Conservation (phyloP, 116 monocot genomes). For the Phalaenopsis hybrid region DNA sequence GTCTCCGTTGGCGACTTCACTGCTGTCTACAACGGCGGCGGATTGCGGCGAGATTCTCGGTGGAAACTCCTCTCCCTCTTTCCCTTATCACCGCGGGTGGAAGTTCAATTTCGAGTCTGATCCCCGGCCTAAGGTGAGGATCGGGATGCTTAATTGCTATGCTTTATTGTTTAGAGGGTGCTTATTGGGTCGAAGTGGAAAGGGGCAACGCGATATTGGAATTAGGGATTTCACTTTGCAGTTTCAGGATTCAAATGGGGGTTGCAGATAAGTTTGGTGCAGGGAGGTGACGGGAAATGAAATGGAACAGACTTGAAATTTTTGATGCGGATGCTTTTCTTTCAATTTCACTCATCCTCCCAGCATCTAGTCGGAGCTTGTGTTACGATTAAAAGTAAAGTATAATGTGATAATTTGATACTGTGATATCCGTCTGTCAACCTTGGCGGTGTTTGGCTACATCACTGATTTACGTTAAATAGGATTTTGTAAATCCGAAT, state of each 20-base stretch:
- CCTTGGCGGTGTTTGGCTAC: too few species aligned
- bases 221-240: neutral
- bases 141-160: neutral
- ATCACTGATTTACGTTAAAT: too few species aligned
- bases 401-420: neutral
- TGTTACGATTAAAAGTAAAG: neutral
- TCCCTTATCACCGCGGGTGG: constrained; percentile 61
- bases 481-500: too few species aligned
- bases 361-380: neutral
- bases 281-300: neutral
- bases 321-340: neutral
- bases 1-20: constrained; percentile 10
- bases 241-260: neutral
- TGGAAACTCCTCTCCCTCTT: constrained; percentile 37
- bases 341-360: neutral
- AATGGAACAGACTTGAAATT: neutral
- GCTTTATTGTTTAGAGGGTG: neutral
- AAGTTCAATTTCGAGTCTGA: constrained; percentile 39
- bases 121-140: constrained; percentile 59
- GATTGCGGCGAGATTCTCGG: constrained; percentile 64
- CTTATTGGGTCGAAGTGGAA: neutral
- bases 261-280: neutral
- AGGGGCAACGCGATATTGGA: neutral
- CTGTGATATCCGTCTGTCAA: neutral
- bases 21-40: constrained; percentile 10